Evolutionary conservation across 78 protist genomes (phyloP), one percentile per base, ranked within the genome.

Genomic region (Dictyostelium citrinum): DNA sequence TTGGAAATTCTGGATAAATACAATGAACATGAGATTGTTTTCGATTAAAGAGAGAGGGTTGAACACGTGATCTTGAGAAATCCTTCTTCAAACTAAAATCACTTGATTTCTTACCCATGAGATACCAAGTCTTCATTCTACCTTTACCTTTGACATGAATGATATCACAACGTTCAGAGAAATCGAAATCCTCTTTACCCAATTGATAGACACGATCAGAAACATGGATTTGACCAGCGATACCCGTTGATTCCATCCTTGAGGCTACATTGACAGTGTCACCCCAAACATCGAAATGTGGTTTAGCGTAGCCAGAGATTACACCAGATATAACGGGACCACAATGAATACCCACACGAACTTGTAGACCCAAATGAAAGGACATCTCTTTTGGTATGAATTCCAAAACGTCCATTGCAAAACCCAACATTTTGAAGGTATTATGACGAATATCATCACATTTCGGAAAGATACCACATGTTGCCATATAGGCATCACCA

Each of bases 251-350:
- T 29, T 95, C 95, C 97, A 97, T 84, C 8, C 97, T 81, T 0
- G 91, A 72, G 9, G 97, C 97, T 2, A 90, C 92, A 91, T 96
- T 96, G n/a, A 96, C 97, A 0, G 97, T 82, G 46, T 96, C 97
- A 29, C 98, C 98, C 97, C 97, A 97, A 5, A 96, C 71, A 75
- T 97, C 98, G 67, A 90, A 97, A 12, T 85, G 95, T 1, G 75
- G 75, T 12, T 67, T 67, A 2, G 75, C 39, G 31, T 67, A 67
- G 14, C 41, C 37, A 2, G 93, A 86, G 41, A 97, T 96, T 1
- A 95, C 96, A 39, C 98, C 98, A 0, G 96, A 95, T 29, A 97
- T 91, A 17, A 96, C 92, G 2, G 97, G 97, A 17, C 97, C 98
- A 41, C 96, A 74, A 72, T 83, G 84, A 29, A 97, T 67, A 22